Evolutionary conservation across 345 rosid species (phyloP), one percentile per base, ranked within the genome.

Genomic region (Physaria fendleri): DNA sequence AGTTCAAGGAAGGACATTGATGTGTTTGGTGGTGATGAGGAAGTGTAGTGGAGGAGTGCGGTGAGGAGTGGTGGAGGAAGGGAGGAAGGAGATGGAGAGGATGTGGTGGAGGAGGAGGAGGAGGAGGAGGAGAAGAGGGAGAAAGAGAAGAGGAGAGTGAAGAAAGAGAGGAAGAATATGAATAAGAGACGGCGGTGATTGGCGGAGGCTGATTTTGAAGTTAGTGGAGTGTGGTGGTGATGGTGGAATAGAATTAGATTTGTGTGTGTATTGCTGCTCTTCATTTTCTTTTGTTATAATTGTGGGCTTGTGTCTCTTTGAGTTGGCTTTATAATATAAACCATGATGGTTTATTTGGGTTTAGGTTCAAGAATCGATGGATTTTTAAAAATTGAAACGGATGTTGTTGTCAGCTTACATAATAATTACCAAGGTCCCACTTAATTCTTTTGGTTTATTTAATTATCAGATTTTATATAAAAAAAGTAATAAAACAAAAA

Each of bases 171-270:
- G 68, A 81, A 65, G 69, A 86, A 81, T 64, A 84, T 67, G 29
- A 84, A 73, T 71, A 80, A 74, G 15, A 84, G 75, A 11, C 83
- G 78, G 78, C 76, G 83, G 71, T 72, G 55, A 60, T 68, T 62
- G 44, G 76, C 9, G 59, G 80, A 38, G 2, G 73, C 8, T 33
- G 79, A 58, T 48, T 85, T 88, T 62, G 85, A 79, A 68, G 44
- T 47, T 42, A 83, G 37, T 0, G 94, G 77, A 16, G 85, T 76
- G 78, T 85, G 94, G 70, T 87, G 88, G 78, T 85, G 94, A 68
- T 87, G 88, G 77, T 85, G 95, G 67, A 88, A 81, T 52, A 91
- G 76, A 25, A 88, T 91, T 21, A 88, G 69, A 66, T 88, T 88
- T 38, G 98, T 69, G 66, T 73, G 80, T 14, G 78, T 43, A 75